Evolutionary conservation across 306 rosid species (phyloP).

Genomic region (Vigna mungo): DNA sequence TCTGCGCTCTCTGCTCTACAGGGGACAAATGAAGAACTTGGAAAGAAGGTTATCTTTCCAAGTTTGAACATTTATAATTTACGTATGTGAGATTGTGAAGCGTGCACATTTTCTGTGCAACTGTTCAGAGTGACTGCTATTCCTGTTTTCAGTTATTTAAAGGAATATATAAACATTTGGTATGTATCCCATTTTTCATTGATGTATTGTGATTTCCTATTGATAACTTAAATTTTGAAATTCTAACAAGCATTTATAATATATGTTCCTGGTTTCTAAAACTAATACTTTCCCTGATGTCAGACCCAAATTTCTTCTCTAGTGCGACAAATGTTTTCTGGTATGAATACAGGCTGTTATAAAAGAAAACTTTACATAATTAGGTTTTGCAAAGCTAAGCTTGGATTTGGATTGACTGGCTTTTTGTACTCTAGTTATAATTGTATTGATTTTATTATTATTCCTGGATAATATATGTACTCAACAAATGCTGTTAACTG

Average conservation of each 20-base stretch:
- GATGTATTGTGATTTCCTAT: not conserved
- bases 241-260: not conserved
- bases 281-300: not conserved
- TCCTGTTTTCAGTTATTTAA: conserved; percentile 5
- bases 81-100: conserved; percentile 6
- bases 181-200: not conserved
- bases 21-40: no score
- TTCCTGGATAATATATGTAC: conserved; percentile 19
- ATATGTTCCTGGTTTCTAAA: not conserved
- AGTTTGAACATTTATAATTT: not conserved
- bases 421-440: conserved; percentile 1
- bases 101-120: not conserved
- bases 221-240: not conserved
- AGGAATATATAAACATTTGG: conserved; percentile 3
- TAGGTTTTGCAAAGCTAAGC: conserved; percentile 12
- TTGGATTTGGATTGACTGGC: conserved; percentile 34
- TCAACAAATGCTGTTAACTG: conserved; percentile 1
- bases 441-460: conserved; percentile 15
- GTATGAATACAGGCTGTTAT: conserved; percentile 56
- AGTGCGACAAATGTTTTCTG: conserved; percentile 87
- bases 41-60: no score
- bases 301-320: not conserved
- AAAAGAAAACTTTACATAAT: not conserved
- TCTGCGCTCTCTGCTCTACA: no score
- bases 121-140: not conserved